phyloP scores from a whole-genome alignment of 495 filamentous ascomycete genomes.

The Hypomontagnella submonticulosa region DNA sequence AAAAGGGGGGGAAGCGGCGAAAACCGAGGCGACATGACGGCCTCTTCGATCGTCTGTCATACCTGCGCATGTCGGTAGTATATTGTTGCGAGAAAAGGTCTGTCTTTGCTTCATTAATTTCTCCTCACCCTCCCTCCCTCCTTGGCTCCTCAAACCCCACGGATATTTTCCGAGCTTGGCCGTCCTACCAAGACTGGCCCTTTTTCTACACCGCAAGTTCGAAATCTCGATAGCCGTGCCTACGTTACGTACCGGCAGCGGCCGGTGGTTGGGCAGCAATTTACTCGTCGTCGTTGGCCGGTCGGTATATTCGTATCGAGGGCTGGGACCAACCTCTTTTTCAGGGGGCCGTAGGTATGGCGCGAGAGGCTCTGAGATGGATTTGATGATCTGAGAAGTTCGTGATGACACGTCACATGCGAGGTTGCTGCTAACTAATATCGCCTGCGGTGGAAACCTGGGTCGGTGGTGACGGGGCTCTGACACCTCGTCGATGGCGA shows the following conservation, averaged over 20 bases:
- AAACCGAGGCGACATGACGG: slow-evolving; percentile 9
- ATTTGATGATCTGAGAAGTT: background rate
- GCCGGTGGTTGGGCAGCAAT: slow-evolving; percentile 43
- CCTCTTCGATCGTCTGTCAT: slow-evolving; percentile 5
- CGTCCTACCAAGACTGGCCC: background rate
- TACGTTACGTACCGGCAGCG: slow-evolving; percentile 28
- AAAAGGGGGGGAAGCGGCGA: background rate
- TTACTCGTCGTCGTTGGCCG: slow-evolving; percentile 27
- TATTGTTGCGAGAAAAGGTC: background rate
- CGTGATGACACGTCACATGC: slow-evolving; percentile 17
- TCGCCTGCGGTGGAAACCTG: slow-evolving; percentile 10
- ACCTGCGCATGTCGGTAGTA: slow-evolving; percentile 11
- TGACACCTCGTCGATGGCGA: background rate
- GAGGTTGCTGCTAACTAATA: slow-evolving; percentile 14
- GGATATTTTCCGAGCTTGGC: slow-evolving; percentile 42
- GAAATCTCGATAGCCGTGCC: slow-evolving; percentile 27
- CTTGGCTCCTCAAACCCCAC: slow-evolving; percentile 30
- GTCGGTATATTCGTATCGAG: slow-evolving; percentile 25
- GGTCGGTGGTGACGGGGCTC: slow-evolving; percentile 1
- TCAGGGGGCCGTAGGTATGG: slow-evolving; percentile 1
- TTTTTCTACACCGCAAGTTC: slow-evolving; percentile 43
- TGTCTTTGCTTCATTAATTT: slow-evolving; percentile 8
- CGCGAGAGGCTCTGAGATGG: slow-evolving; percentile 8
- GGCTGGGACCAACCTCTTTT: slow-evolving; percentile 4
- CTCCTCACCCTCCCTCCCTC: slow-evolving; percentile 22